Evolutionary conservation across 2,329 filamentous ascomycete species (phyloP), one percentile per base, ranked within the genome.

Genomic region (Penicillium sp.): DNA sequence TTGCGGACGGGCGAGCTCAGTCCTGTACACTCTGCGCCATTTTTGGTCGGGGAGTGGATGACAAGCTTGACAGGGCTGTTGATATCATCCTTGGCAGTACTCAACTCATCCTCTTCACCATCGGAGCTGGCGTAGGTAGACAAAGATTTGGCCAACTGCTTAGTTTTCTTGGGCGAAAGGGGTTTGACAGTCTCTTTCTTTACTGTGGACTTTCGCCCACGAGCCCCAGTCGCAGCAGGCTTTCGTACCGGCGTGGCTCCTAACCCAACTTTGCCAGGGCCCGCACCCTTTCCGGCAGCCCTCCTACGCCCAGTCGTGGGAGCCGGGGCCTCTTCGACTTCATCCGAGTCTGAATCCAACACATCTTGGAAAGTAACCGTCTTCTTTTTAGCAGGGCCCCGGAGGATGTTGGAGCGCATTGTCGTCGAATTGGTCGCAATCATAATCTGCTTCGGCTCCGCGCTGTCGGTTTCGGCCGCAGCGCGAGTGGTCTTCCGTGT

Each of bases 121-220:
- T 68, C 62, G 3, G 67, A 65, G 43, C 59, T 62, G 3, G 55
- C 59, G 30, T 67, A 63, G 3, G 63, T 52, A 2, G 63, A 58
- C 10, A 60, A 49, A 2, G 61, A 59, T 44, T 69, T 73, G 13
- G 69, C 62, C 25, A 74, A 56, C 45, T 74, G 71, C 6, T 64
- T 72, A 19, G 66, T 61, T 48, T 74, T 75, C 59, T 74, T 74
- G 1, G 72, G 72, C 9, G 71, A 74, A 18, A 75, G 53, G 13
- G 69, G 69, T 41, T 70, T 58, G 7, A 53, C 31, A 7, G 47
- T 44, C 17, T 45, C 48, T 23, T 60, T 61, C 42, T 59, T 61
- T n/a, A 55, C 43, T 39, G 61, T 53, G 16, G 62, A 59, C 48
- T 56, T 63, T 9, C 59, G 57, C n/a, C 57, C 63, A 20, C 56